A percentile compares a stretch with the other conserved stretches of the same genome.
phyloP scores from a whole-genome alignment of 2,329 filamentous ascomycete genomes.

The Fusarium chaquense region DNA sequence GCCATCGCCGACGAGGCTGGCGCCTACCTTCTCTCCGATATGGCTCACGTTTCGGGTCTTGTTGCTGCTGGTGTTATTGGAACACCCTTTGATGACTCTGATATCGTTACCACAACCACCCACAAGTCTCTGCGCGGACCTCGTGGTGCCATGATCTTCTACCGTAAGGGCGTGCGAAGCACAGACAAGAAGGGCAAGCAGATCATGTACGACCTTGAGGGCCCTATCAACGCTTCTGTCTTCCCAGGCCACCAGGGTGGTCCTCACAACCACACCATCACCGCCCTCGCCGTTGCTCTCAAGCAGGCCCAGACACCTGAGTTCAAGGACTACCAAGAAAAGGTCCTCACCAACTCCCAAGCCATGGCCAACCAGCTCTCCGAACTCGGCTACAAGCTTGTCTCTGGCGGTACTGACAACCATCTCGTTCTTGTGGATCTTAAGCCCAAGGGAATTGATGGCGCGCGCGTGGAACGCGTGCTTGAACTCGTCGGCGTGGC shows the following conservation, averaged over 20 bases:
- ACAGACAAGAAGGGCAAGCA: conserved; percentile 85
- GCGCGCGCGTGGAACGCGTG: conserved; percentile 86
- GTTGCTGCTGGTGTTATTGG: conserved; percentile 90
- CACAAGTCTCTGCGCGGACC: conserved; percentile 96
- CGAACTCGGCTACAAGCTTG: conserved; percentile 82
- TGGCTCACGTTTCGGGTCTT: conserved; percentile 95
- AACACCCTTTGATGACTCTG: conserved; percentile 86
- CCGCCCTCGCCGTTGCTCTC: conserved; percentile 88
- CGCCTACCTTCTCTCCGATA: conserved; percentile 91
- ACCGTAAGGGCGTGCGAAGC: conserved; percentile 87
- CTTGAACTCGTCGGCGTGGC: conserved; percentile 91
- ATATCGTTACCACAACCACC: conserved; percentile 97
- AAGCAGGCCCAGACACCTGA: conserved; percentile 89
- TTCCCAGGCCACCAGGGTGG: conserved; percentile 98
- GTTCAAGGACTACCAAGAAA: conserved; percentile 89
- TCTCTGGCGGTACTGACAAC: conserved; percentile 93
- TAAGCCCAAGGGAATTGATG: conserved; percentile 86
- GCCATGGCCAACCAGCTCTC: conserved; percentile 77
- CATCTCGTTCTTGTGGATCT: conserved; percentile 92
- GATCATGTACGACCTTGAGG: conserved; percentile 84
- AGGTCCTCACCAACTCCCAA: conserved; percentile 88
- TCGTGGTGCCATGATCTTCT: conserved; percentile 97
- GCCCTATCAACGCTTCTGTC: conserved; percentile 91
- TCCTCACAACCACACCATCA: conserved; percentile 98
- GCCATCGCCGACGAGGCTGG: conserved; percentile 88